Evolutionary conservation across 495 filamentous ascomycete species (phyloP).

Genomic region (Emericellopsis terricola): DNA sequence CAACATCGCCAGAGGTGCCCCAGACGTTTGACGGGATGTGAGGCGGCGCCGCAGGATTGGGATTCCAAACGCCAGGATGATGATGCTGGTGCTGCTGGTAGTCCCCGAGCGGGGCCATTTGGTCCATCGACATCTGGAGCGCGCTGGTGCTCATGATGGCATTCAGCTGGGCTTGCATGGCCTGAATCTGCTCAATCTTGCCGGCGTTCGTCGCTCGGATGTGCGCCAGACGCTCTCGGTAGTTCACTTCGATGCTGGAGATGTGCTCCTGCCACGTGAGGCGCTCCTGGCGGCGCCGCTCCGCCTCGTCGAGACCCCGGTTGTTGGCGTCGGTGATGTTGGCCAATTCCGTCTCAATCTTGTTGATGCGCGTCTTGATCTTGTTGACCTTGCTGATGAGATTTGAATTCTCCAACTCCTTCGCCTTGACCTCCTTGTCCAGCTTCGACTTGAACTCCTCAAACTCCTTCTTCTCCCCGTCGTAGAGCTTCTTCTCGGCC

Average conservation of each 20-base stretch:
- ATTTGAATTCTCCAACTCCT: conserved; percentile 47
- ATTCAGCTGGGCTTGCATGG: conserved; percentile 19
- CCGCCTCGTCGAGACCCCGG: conserved; percentile 55
- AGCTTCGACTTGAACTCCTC: conserved; percentile 41
- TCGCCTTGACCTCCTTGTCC: conserved; percentile 41
- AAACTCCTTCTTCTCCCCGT: conserved; percentile 38
- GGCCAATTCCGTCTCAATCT: conserved; percentile 63
- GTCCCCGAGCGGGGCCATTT: conserved; percentile 8
- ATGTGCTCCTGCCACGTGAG: conserved; percentile 47
- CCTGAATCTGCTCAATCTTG: conserved; percentile 21
- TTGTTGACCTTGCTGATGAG: conserved; percentile 63
- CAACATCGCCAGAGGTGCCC: background rate
- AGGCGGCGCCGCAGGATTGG: conserved; percentile 2
- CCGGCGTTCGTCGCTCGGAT: conserved; percentile 17
- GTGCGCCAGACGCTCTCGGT: conserved; percentile 17
- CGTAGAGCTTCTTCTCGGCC: conserved; percentile 42
- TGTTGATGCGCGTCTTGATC: conserved; percentile 52
- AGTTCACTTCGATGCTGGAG: conserved; percentile 31
- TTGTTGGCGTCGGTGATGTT: conserved; percentile 60
- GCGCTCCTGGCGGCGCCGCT: conserved; percentile 51
- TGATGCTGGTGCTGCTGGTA: conserved; percentile 2
- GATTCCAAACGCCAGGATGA: background rate
- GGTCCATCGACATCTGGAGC: conserved; percentile 9
- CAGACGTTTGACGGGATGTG: background rate
- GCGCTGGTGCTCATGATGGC: conserved; percentile 20